Base-by-base conservation (phyloP, 2,329 filamentous ascomycete genomes). In the Fusarium floridanum region DNA sequence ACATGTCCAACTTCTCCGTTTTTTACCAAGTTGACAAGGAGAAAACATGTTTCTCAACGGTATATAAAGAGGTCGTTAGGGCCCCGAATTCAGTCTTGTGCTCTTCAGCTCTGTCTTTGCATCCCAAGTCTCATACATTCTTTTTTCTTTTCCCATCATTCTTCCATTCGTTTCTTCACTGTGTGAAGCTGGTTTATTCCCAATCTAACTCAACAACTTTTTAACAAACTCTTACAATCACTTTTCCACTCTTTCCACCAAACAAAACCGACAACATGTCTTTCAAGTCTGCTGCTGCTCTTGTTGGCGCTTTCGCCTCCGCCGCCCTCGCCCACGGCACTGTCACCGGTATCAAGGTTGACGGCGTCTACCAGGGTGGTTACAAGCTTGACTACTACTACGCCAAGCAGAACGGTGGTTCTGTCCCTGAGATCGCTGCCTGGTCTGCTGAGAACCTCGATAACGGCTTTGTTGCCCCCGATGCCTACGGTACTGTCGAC, bases 381-480 rank as follows among this genome's bases (percentile, higher is more conserved):
- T 78, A 77, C 65, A 68, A 55, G 29, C 63, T 75, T 6, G 70
- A 74, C 1, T 77, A 77, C 29, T 78, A 78, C 71, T 78, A 78
- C 60, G 69, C 64, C 7, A 74, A 78, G 65, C 66, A 73, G 39
- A 73, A 76, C 12, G 67, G 67, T 20, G 50, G 69, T 27, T 16
- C 29, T 3, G 66, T 75, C 4, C 78, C 78, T 16, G 55, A 68
- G 22, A 73, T 78, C 5, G 71, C 77, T 17, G 85, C 84, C n/a
- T 87, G 85, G 85, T 80, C 80, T 17, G 83, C 84, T 4, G 74
- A 83, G 67, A 82, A 86, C 75, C 84, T 84, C 66, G 86, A 86
- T 78, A 87, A 88, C 80, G 88, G 88, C 71, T 88, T 88, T 78
- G 85, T 89, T 9, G 84, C 80, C 27, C 83, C 84, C 41, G 77